phyloP scores from a whole-genome alignment of 2,329 filamentous ascomycete species.

The Colletotrichum graminicola region DNA sequence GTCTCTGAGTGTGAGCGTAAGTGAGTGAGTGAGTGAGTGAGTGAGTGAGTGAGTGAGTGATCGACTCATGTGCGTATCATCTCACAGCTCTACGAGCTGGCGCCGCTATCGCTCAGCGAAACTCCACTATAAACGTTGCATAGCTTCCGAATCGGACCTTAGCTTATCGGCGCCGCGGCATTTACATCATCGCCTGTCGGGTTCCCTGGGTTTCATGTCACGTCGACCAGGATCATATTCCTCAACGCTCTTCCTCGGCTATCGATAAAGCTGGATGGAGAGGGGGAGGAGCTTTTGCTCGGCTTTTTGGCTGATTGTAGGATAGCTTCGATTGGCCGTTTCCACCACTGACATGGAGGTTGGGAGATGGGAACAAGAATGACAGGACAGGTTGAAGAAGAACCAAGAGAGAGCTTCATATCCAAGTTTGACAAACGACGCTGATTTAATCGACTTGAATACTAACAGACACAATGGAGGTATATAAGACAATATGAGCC shows the following conservation, averaged over 20 bases:
- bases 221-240: slow-evolving; percentile 26
- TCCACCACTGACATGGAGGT: background rate
- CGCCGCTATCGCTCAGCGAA: slow-evolving; percentile 31
- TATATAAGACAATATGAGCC: background rate
- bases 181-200: slow-evolving; percentile 7
- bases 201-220: background rate
- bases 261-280: slow-evolving; percentile 6
- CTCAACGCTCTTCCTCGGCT: slow-evolving; percentile 20
- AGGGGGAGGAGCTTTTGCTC: slow-evolving; percentile 1
- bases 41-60: background rate
- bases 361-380: background rate
- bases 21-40: background rate
- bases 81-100: background rate
- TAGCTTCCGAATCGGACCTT: slow-evolving; percentile 29
- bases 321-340: background rate
- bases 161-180: slow-evolving; percentile 10
- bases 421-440: background rate
- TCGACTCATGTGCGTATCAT: background rate
- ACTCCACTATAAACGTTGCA: slow-evolving; percentile 4
- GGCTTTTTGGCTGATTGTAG: slow-evolving; percentile 32
- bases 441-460: background rate
- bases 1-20: background rate
- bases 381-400: too few relatives aligned
- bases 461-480: background rate
- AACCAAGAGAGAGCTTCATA: background rate